Evolutionary conservation across 2,329 filamentous ascomycete species (phyloP), one percentile per base, ranked within the genome.

Genomic region (Alternaria conjuncta): DNA sequence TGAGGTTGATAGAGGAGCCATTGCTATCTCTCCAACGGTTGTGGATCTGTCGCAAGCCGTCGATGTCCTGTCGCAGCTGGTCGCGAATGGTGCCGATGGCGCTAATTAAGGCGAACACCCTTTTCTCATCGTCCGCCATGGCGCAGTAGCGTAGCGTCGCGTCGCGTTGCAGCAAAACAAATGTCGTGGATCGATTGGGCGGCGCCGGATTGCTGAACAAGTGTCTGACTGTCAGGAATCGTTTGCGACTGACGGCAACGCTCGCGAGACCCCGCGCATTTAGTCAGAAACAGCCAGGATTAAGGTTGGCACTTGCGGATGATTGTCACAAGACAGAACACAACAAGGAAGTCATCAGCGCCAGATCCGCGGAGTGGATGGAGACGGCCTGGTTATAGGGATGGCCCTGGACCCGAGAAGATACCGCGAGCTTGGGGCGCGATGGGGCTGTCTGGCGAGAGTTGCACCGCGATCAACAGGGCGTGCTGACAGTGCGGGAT

Each of bases 31-130:
- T 74, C 71, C 71, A 78, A 46, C 71, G 75, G 60, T 79, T 74
- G 71, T 78, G 76, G 41, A 79, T 75, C 55, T 76, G 72, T 32
- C 77, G 72, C 61, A 79, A 64, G 41, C 67, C 69, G 59, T 78
- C 72, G 60, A 78, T 78, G 43, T 68, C 70, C 53, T 74, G 70
- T 47, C 77, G 75, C 63, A 78, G 64, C 25, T 73, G 67, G 54
- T 75, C 71, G 64, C 74, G 75, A 67, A 75, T 78, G 25, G 67
- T 63, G 13, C 62, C 67, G 56, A 79, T 72, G 18, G 71, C 69
- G 60, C 67, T 71, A 57, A 73, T 69, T 41, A 79, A 70, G 55
- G 70, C 70, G 58, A 70, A 73, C 50, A 71, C 72, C 57, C 56
- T 61, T 69, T 79, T 78, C 59, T 75, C 73, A 64, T 75, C 71